Base-by-base conservation (phyloP, 164 flowering plant genomes). In the Cinnamomum micranthum region DNA sequence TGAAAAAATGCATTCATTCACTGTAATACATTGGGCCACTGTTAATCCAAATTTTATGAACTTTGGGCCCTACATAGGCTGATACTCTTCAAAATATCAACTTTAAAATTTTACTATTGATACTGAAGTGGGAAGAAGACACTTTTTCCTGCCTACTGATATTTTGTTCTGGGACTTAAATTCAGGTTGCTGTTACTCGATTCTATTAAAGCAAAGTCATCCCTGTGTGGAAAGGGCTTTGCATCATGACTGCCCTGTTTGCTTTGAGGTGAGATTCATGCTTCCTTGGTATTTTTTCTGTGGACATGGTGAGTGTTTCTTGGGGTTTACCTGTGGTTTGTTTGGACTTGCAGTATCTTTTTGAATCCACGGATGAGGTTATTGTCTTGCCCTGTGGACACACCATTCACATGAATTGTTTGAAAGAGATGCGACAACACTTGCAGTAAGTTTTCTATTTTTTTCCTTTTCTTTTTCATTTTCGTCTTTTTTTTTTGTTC, bases 231-330 rank as follows among this genome's bases (percentile, higher is more conserved):
- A 95, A 84, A 88, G 98, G 65, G 98, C 98, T 72, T 91, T 95
- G 98, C 98, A 95, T 84, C 97, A 91, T 63, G 87, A 92, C 72
- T 94, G 98, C 73, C 98, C 97, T 51, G 92, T 94, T 79, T 94
- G 98, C 74, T 92, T 90, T 81, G 98, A 95, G 97, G 98, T 90
- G 64, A 51, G 73, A n/a, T 69, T 60, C 25, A 62, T 24, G 15
- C 15, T 20, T 73, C 22, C 60, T 74, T 19, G 12, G 41, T 2
- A 11, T 68, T 50, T 73, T 50, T 66, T 12, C n/a, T 24, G 22
- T 64, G 22, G 9, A 12, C 71, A 47, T 17, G 69, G 6, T 13
- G 28, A 31, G 20, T 67, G 19, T 13, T 67, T 28, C 47, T 33
- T 13, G 68, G n/a, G 50, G 7, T 31, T 67, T 17, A 67, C 47